Evolutionary conservation across 805 yeast species (phyloP).

Genomic region (Priceomyces carsonii): DNA sequence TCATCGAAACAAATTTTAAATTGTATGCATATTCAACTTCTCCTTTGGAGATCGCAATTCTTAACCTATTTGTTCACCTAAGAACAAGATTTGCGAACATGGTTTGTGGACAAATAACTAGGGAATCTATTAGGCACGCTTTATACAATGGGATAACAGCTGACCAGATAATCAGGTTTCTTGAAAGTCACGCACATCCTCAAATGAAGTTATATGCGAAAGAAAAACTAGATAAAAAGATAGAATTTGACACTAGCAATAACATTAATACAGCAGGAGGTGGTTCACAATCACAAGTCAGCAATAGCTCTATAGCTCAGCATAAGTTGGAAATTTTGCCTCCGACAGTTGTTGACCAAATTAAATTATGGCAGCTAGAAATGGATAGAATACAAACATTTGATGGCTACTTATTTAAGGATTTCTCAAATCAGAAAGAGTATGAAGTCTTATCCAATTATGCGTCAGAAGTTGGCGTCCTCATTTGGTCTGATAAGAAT

Average conservation of each 20-base stretch:
- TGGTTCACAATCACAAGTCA: constrained; percentile 30
- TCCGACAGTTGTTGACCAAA: constrained; percentile 96
- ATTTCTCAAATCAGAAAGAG: constrained; percentile 76
- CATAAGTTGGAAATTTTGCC: constrained; percentile 70
- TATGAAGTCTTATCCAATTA: constrained; percentile 70
- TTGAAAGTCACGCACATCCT: constrained; percentile 91
- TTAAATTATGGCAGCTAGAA: constrained; percentile 94
- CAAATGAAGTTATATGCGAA: constrained; percentile 81
- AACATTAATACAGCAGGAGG: constrained; percentile 48
- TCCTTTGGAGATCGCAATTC: constrained; percentile 90
- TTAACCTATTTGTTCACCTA: constrained; percentile 84
- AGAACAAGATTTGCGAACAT: constrained; percentile 84
- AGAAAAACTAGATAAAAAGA: constrained; percentile 62
- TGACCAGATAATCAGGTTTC: constrained; percentile 86
- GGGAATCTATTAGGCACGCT: constrained; percentile 89
- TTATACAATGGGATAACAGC: constrained; percentile 88
- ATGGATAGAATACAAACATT: constrained; percentile 86
- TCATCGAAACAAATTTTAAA: constrained; percentile 92
- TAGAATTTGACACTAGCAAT: constrained; percentile 59
- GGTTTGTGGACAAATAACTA: constrained; percentile 90
- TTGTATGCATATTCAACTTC: constrained; percentile 91
- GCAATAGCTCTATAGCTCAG: constrained; percentile 32
- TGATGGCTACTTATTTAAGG: constrained; percentile 86
- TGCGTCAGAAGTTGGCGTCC: constrained; percentile 88
- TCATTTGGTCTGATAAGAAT: constrained; percentile 79